Evolutionary conservation across 164 flowering plant species (phyloP), one percentile per base, ranked within the genome.

Genomic region (Piper longum): DNA sequence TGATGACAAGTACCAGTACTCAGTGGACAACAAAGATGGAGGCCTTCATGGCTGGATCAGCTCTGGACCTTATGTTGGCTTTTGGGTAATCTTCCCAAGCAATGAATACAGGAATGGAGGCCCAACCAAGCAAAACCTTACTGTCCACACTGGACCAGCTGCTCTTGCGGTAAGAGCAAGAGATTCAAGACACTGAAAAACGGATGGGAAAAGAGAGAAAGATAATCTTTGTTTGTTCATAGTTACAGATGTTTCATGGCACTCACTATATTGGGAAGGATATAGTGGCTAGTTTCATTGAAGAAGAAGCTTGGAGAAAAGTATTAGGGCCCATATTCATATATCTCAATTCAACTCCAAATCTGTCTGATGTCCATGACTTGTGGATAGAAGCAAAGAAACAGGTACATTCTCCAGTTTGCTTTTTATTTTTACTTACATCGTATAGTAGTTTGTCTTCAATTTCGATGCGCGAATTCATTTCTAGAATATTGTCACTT

Each of bases 21-120:
- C 87, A 0, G 70, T 72, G 78, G 87, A 79, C 69, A 76, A 79
- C 70, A 76, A 81, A 62, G 85, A 83, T 66, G 75, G 77, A n/a
- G 78, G 81, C 19, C 73, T 83, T 26, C 83, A 83, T 71, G 85
- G 85, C 3, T 83, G 87, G 85, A 78, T 81, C 60, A 73, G 82
- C 66, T 75, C 78, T 0, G 69, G 68, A 48, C 82, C 80, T 11
- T 62, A 61, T 19, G 59, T 83, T 7, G 85, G 85, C n/a, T 81
- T 81, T 64, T 83, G 87, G 85, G 51, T 75, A 52, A 78, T 81
- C 67, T 72, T 76, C 60, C 85, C 87, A 3, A 81, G 80, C 73
- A 68, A 79, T 12, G 87, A 83, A 70, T 78, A 75, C 41, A 73
- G 79, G 42, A 77, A 63, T 54, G 85, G 83, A 36, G 83, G 85